phyloP scores from a whole-genome alignment of 225 moss, liverwort and hornwort species.

The Bryoerythrophyllum caledonicum region DNA sequence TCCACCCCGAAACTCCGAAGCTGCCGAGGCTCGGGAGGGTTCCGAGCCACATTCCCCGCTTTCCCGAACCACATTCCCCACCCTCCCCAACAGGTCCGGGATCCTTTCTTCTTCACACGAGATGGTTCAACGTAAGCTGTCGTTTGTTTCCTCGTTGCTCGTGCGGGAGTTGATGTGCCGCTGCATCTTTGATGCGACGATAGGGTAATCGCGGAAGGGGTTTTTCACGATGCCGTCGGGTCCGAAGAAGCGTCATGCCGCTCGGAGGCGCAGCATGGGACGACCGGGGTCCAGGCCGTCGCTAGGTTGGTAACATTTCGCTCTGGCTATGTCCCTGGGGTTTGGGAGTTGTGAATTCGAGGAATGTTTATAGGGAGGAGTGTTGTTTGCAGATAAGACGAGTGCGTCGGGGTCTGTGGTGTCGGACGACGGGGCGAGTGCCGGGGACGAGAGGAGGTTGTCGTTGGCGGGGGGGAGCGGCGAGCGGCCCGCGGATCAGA shows the following conservation, averaged over 20 bases:
- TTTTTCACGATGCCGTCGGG: conserved; percentile 43
- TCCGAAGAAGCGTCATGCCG: conserved; percentile 43
- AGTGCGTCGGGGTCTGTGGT: conserved; percentile 43
- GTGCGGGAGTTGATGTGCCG: not conserved
- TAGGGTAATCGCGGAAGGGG: too few relatives aligned
- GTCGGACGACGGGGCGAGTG: conserved; percentile 47
- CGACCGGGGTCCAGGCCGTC: not conserved
- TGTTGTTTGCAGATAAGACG: conserved; percentile 35
- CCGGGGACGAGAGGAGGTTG: conserved; percentile 31
- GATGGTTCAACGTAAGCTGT: not conserved
- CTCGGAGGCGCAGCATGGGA: conserved; percentile 42
- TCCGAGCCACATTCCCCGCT: too few relatives aligned
- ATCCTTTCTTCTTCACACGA: conserved; percentile 2
- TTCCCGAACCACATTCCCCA: not conserved
- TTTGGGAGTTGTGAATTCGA: too few relatives aligned
- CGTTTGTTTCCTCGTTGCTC: conserved; percentile 21
- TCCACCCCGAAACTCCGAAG: not conserved
- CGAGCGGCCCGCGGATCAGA: conserved; percentile 36
- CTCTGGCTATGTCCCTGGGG: too few relatives aligned
- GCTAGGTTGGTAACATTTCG: conserved; percentile 16
- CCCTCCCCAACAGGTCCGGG: conserved; percentile 8
- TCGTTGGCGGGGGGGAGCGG: conserved; percentile 29
- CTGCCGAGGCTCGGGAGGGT: not conserved
- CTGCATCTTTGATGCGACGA: not conserved
- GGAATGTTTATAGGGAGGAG: not conserved